Percentiles rank a stretch among this genome's conserved stretches.
phyloP scores from a whole-genome alignment of 2,329 filamentous ascomycete species.

The Penicillium sp. region DNA sequence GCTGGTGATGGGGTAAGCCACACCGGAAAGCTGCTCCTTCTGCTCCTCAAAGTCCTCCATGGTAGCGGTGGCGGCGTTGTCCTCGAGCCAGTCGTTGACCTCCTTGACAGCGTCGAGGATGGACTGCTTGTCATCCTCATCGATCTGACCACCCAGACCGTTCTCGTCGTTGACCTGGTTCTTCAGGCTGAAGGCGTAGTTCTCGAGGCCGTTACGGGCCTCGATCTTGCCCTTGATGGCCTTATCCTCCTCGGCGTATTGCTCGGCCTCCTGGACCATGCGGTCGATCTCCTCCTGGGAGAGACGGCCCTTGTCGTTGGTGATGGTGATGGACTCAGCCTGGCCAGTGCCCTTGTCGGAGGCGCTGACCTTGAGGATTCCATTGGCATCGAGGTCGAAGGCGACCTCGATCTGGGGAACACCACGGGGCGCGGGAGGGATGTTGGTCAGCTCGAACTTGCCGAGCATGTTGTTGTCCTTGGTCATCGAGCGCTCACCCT shows the following conservation, averaged over 20 bases:
- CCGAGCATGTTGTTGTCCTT: slow-evolving; percentile 97
- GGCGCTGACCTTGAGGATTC: slow-evolving; percentile 94
- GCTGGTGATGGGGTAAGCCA: slow-evolving; percentile 97
- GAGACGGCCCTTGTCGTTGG: slow-evolving; percentile 98
- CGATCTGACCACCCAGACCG: slow-evolving; percentile 96
- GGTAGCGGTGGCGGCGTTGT: slow-evolving; percentile 80
- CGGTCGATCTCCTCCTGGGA: slow-evolving; percentile 97
- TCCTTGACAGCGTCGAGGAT: slow-evolving; percentile 97
- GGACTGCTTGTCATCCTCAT: slow-evolving; percentile 97
- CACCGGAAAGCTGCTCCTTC: slow-evolving; percentile 96
- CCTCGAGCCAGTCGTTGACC: slow-evolving; percentile 91
- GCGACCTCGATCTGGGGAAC: slow-evolving; percentile 98
- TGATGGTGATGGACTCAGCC: slow-evolving; percentile 96
- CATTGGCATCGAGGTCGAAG: slow-evolving; percentile 97
- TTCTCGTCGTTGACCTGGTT: slow-evolving; percentile 98
- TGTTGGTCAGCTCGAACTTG: slow-evolving; percentile 97
- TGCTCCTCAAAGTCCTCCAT: slow-evolving; percentile 98
- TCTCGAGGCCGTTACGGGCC: slow-evolving; percentile 93
- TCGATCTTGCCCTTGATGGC: slow-evolving; percentile 95
- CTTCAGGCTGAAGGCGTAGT: slow-evolving; percentile 98
- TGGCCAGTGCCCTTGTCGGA: slow-evolving; percentile 98
- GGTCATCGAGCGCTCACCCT: slow-evolving; percentile 90
- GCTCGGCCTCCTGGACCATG: slow-evolving; percentile 97
- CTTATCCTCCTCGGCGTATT: slow-evolving; percentile 99
- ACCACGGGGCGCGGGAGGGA: slow-evolving; percentile 90